These are phyloP conservation scores for Ceriops zippeliana DNA, from an alignment of 345 rosid species.

Conservation along the genomic window DNA sequence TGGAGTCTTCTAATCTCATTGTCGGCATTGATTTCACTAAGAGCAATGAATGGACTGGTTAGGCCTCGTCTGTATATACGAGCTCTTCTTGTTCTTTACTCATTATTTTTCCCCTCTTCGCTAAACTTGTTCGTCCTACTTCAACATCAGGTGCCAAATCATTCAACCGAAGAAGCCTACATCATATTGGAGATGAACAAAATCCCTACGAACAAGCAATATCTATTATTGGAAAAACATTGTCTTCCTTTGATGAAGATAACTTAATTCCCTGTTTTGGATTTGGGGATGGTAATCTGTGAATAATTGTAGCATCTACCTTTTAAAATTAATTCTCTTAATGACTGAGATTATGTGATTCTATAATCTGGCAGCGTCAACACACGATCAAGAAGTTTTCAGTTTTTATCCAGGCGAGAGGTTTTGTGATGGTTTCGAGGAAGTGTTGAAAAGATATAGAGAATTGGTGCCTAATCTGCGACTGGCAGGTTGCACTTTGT, in stretches of 20 bases:
- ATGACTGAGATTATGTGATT: neutral
- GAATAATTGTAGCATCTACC: neutral
- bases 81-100: neutral
- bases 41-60: constrained; percentile 99
- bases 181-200: constrained; percentile 50
- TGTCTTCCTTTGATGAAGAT: constrained; percentile 73
- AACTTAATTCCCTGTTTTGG: constrained; percentile 83
- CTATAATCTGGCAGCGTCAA: constrained; percentile 51
- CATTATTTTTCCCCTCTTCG: neutral
- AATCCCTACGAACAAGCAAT: constrained; percentile 85
- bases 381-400: constrained; percentile 96
- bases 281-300: constrained; percentile 62
- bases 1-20: constrained; percentile 89
- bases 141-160: constrained; percentile 59
- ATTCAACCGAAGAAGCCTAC: constrained; percentile 60
- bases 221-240: constrained; percentile 67
- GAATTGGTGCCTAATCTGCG: constrained; percentile 70
- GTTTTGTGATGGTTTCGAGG: constrained; percentile 81
- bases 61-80: neutral
- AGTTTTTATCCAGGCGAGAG: constrained; percentile 65
- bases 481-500: constrained; percentile 61
- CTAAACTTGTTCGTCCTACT: constrained; percentile 16
- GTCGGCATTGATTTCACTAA: constrained; percentile 94
- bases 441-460: constrained; percentile 69
- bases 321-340: neutral